Conservation (phyloP, 306 rosid species). For the Benincasa hispida region DNA sequence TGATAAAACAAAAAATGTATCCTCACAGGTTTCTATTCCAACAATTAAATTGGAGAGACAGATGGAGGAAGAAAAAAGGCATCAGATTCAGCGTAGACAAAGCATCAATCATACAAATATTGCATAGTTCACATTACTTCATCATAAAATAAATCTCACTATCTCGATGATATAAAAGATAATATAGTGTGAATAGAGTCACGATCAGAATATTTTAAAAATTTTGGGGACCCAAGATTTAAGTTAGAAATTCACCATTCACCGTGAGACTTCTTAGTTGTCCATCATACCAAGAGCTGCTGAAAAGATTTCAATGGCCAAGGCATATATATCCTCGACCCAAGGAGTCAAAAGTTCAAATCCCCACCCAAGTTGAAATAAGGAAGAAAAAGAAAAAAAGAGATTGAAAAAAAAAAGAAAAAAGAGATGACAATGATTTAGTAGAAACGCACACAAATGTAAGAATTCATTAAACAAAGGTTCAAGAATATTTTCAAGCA, state of each 20-base stretch:
- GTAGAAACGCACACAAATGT: background rate
- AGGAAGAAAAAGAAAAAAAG: too few relatives aligned
- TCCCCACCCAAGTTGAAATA: too few relatives aligned
- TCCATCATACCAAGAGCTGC: background rate
- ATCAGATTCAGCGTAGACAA: background rate
- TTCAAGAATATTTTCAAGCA: background rate
- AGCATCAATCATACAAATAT: background rate
- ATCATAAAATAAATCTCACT: background rate
- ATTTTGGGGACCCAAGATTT: background rate
- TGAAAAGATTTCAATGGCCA: too few relatives aligned
- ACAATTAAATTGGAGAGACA: background rate
- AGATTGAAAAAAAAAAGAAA: too few relatives aligned
- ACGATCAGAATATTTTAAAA: background rate
- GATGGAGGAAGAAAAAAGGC: background rate
- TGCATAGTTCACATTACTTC: background rate
- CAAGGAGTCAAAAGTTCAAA: too few relatives aligned
- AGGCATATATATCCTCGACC: background rate
- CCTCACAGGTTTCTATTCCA: background rate
- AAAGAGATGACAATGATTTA: background rate
- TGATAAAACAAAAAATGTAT: background rate
- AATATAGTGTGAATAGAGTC: background rate
- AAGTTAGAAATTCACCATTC: background rate
- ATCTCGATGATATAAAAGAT: background rate
- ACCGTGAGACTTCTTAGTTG: background rate
- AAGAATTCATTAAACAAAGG: background rate